These are phyloP conservation scores for Cryphonectria parasitica DNA, from an alignment of 2,329 filamentous ascomycete genomes.

Conservation along the genomic window DNA sequence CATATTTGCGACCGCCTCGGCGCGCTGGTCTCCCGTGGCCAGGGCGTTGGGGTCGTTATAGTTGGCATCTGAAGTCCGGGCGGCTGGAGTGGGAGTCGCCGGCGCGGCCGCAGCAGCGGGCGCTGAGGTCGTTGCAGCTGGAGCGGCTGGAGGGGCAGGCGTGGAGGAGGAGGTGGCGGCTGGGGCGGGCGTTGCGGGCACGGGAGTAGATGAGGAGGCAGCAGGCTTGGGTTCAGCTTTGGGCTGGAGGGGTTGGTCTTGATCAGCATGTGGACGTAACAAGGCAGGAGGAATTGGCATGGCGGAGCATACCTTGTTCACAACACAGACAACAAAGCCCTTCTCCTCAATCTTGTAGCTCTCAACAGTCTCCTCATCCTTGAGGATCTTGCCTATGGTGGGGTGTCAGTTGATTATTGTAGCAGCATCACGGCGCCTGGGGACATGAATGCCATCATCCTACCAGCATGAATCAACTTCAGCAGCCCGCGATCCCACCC, in stretches of 20 bases:
- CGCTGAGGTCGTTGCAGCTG: slow-evolving; percentile 49
- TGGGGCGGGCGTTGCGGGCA: slow-evolving; percentile 65
- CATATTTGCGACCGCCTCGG: slow-evolving; percentile 87
- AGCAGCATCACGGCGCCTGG: neutral
- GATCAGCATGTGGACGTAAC: slow-evolving; percentile 23
- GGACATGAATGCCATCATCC: slow-evolving; percentile 36
- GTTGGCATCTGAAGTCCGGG: slow-evolving; percentile 45
- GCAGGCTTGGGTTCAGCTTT: slow-evolving; percentile 65
- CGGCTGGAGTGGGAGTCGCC: slow-evolving; percentile 59
- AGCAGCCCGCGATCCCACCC: slow-evolving; percentile 89
- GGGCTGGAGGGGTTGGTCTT: slow-evolving; percentile 54
- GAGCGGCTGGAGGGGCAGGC: slow-evolving; percentile 54
- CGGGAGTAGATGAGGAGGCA: slow-evolving; percentile 58
- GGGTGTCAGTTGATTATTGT: slow-evolving; percentile 34
- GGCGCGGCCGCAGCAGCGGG: slow-evolving; percentile 49
- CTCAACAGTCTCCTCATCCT: slow-evolving; percentile 95
- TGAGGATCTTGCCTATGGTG: slow-evolving; percentile 88
- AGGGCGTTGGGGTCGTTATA: slow-evolving; percentile 78
- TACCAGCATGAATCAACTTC: slow-evolving; percentile 98
- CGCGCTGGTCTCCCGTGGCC: slow-evolving; percentile 80
- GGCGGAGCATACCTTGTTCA: slow-evolving; percentile 75
- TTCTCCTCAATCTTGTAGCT: slow-evolving; percentile 99
- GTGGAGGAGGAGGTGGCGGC: slow-evolving; percentile 48
- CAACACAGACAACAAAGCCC: slow-evolving; percentile 98
- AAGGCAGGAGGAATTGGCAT: slow-evolving; percentile 11